These are phyloP conservation scores for Botryotinia convoluta DNA, from an alignment of 2,329 filamentous ascomycete species.

Conservation along the genomic window DNA sequence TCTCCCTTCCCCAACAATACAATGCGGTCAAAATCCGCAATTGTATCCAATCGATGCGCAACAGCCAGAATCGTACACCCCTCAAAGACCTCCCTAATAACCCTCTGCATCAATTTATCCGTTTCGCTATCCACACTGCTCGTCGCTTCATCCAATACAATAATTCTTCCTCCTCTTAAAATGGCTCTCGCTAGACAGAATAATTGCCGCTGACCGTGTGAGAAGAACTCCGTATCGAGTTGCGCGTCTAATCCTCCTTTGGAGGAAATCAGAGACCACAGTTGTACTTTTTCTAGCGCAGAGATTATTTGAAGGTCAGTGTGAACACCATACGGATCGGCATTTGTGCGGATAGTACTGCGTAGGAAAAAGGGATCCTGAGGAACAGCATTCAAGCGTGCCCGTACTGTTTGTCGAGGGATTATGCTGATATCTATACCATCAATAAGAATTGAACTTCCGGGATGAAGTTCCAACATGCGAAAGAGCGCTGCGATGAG, in stretches of 20 bases:
- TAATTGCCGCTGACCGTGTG: constrained; percentile 50
- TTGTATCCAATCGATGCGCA: constrained; percentile 43
- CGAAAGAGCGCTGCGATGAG: constrained; percentile 49
- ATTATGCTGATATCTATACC: constrained; percentile 46
- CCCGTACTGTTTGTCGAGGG: constrained; percentile 46
- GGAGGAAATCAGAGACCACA: constrained; percentile 25
- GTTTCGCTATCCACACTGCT: constrained; percentile 56
- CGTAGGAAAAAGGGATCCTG: constrained; percentile 52
- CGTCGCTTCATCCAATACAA: constrained; percentile 45
- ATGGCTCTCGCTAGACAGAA: constrained; percentile 49
- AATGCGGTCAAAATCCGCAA: constrained; percentile 44
- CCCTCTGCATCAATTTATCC: constrained; percentile 53
- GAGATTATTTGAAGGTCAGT: constrained; percentile 44
- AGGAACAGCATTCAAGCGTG: constrained; percentile 42
- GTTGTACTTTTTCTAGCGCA: constrained; percentile 46
- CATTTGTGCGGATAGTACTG: constrained; percentile 48
- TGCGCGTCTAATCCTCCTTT: constrained; percentile 30
- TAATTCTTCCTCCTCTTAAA: constrained; percentile 40
- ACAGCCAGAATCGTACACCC: constrained; percentile 51
- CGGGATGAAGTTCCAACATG: constrained; percentile 46
- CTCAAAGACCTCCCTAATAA: constrained; percentile 53
- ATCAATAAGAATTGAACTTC: constrained; percentile 45
- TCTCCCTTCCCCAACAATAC: constrained; percentile 16
- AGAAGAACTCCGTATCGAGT: constrained; percentile 64
- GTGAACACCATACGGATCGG: constrained; percentile 43